Conservation (phyloP, 2,329 filamentous ascomycete species). For the Amylocarpus encephaloides region DNA sequence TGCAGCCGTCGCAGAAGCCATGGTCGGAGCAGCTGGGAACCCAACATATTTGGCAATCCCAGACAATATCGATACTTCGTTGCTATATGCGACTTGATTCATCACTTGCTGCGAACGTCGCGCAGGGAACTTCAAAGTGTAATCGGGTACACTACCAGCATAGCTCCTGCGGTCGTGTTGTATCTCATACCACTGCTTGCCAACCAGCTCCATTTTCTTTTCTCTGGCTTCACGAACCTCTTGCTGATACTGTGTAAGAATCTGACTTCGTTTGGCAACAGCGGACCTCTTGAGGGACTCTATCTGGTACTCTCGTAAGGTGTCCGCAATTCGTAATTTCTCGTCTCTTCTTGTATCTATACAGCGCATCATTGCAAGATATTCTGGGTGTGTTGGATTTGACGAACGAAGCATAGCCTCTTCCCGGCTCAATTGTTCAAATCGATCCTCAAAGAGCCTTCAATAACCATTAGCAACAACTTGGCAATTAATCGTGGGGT, state of each 20-base stretch:
- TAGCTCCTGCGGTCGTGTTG: conserved; percentile 78
- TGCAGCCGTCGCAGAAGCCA: conserved; percentile 62
- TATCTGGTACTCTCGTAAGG: conserved; percentile 66
- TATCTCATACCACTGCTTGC: conserved; percentile 87
- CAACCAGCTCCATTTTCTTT: conserved; percentile 69
- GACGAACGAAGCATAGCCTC: conserved; percentile 54
- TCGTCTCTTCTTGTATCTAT: conserved; percentile 76
- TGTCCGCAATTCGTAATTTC: conserved; percentile 68
- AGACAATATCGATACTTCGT: conserved; percentile 84
- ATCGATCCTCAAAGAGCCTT: conserved; percentile 81
- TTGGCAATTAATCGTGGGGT: not conserved
- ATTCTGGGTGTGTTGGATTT: conserved; percentile 78
- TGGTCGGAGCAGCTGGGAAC: conserved; percentile 88
- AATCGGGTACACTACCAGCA: conserved; percentile 74
- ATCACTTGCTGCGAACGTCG: conserved; percentile 70
- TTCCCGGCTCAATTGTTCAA: conserved; percentile 71
- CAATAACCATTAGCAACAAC: conserved; percentile 17
- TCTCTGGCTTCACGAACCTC: conserved; percentile 78
- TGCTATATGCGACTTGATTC: conserved; percentile 88
- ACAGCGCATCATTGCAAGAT: conserved; percentile 81
- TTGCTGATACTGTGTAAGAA: conserved; percentile 88
- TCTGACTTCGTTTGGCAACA: conserved; percentile 75
- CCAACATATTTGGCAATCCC: conserved; percentile 92
- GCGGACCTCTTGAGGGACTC: conserved; percentile 68
- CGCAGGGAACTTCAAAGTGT: conserved; percentile 72